These are phyloP conservation scores for Penicillium dipodomyicola DNA, from an alignment of 495 filamentous ascomycete genomes.

Conservation along the genomic window DNA sequence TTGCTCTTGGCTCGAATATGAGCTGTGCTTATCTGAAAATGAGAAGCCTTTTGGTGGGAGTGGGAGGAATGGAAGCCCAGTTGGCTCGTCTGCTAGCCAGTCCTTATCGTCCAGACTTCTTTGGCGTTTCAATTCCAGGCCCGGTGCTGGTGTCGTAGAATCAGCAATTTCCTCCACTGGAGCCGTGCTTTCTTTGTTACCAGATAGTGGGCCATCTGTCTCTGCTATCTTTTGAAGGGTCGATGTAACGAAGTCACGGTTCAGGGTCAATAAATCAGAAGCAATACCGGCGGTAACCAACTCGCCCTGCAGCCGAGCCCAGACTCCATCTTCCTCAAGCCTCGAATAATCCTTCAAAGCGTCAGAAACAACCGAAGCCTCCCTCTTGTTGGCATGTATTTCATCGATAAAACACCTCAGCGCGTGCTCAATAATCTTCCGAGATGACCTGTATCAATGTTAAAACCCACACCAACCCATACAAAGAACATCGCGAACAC, in stretches of 20 bases:
- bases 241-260: constrained; percentile 17
- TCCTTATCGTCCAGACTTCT: neutral
- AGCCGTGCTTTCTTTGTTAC: neutral
- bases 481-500: neutral
- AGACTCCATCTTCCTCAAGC: constrained; percentile 9
- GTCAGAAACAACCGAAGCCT: constrained; percentile 2
- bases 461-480: neutral
- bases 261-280: constrained; percentile 10
- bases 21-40: neutral
- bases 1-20: neutral
- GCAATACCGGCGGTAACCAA: constrained; percentile 13
- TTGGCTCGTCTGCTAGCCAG: neutral
- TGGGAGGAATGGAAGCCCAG: neutral
- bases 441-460: constrained; percentile 15
- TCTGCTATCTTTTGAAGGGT: constrained; percentile 11
- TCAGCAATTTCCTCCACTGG: neutral
- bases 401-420: constrained; percentile 13
- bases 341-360: constrained; percentile 5
- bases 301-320: constrained; percentile 16
- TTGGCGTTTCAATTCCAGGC: neutral
- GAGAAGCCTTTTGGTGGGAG: constrained; percentile 2
- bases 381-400: constrained; percentile 9
- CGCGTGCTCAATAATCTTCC: constrained; percentile 15
- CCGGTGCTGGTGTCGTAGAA: neutral
- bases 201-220: constrained; percentile 9